Conservation (phyloP, 1,284 basidiomycete species). For the Xanthoconium separans region DNA sequence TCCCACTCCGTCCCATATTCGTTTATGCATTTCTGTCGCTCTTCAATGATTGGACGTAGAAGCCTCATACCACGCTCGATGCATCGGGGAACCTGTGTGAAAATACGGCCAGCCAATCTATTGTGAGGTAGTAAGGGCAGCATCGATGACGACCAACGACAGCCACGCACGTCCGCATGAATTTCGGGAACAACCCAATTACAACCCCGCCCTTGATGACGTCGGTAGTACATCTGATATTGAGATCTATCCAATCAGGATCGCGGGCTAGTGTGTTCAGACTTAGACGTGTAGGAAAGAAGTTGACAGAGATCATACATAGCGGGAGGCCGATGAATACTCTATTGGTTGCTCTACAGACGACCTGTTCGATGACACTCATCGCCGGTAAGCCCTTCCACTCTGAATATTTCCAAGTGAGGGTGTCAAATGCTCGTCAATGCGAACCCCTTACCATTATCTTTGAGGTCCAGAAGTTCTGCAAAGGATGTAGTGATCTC, state of each 20-base stretch:
- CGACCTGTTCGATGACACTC: conserved; percentile 23
- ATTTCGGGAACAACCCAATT: conserved; percentile 37
- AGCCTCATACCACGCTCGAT: conserved; percentile 20
- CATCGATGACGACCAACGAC: no score
- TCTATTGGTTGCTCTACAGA: conserved; percentile 37
- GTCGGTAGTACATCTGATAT: conserved; percentile 33
- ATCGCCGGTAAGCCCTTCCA: no score
- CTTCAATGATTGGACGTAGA: conserved; percentile 39
- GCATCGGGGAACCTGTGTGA: background rate
- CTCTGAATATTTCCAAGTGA: background rate
- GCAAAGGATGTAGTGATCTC: conserved; percentile 34
- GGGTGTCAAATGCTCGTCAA: background rate
- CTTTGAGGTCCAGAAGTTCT: conserved; percentile 20
- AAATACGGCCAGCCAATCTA: background rate
- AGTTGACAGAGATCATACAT: conserved; percentile 26
- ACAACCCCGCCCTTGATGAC: conserved; percentile 26
- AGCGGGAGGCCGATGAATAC: conserved; percentile 41
- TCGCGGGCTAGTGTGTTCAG: conserved; percentile 37
- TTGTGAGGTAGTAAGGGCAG: background rate
- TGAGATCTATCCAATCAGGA: conserved; percentile 37
- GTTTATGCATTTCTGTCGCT: conserved; percentile 32
- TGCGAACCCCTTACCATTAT: conserved; percentile 12
- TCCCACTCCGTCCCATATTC: conserved; percentile 36
- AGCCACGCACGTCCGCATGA: conserved; percentile 38
- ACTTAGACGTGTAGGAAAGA: background rate